Evolutionary conservation across 352 stramenopile species (phyloP).

Genomic region (Pythium oligandrum): DNA sequence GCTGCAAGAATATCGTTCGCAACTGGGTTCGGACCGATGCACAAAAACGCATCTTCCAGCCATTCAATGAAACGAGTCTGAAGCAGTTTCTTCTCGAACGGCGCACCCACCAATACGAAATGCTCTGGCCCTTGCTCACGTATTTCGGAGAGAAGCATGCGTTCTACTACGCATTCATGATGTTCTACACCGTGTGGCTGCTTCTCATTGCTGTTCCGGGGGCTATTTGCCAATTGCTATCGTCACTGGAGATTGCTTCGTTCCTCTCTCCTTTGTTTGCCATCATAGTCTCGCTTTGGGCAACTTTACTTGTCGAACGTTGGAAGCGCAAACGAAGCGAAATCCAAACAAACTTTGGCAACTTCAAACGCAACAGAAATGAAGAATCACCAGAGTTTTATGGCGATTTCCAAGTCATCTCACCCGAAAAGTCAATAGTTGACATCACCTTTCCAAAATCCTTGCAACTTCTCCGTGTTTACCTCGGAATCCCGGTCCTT

Average conservation of each 20-base stretch:
- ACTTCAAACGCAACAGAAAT: conserved; percentile 53
- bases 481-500: conserved; percentile 46
- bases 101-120: conserved; percentile 66
- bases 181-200: conserved; percentile 74
- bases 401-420: conserved; percentile 63
- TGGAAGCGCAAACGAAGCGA: conserved; percentile 88
- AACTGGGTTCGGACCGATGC: conserved; percentile 49
- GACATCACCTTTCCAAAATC: conserved; percentile 59
- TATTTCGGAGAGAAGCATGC: conserved; percentile 83
- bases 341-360: conserved; percentile 77
- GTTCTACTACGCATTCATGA: conserved; percentile 74
- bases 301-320: conserved; percentile 80
- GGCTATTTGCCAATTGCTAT: conserved; percentile 42
- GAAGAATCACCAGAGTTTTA: conserved; percentile 53
- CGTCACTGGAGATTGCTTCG: conserved; percentile 20
- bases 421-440: conserved; percentile 30
- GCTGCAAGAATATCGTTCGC: conserved; percentile 56
- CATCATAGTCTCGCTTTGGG: conserved; percentile 82
- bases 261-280: conserved; percentile 51
- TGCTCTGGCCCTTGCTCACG: conserved; percentile 72
- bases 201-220: conserved; percentile 50
- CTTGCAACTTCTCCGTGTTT: conserved; percentile 58
- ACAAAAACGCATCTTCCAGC: conserved; percentile 40
- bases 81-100: conserved; percentile 59
- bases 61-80: conserved; percentile 39